phyloP scores from a whole-genome alignment of 2,329 filamentous ascomycete genomes.

The Fusarium concolor region DNA sequence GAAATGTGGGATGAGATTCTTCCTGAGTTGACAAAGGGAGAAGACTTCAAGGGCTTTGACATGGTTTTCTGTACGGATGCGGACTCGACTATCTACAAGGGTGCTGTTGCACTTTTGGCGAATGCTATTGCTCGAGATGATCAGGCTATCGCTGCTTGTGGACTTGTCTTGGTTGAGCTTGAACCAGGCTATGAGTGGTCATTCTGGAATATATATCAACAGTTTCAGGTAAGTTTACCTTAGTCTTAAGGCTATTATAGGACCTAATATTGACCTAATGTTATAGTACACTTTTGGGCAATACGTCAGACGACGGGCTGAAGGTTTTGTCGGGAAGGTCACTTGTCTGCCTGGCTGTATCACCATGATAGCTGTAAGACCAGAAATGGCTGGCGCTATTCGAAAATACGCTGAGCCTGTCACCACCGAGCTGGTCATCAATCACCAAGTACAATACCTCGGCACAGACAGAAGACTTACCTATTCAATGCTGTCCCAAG shows the following conservation, averaged over 20 bases:
- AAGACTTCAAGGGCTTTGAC: constrained; percentile 31
- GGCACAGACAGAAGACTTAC: constrained; percentile 40
- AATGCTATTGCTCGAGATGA: constrained; percentile 34
- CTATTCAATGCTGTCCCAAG: constrained; percentile 41
- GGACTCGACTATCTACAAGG: constrained; percentile 41
- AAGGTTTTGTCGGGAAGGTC: constrained; percentile 32
- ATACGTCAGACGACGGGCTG: constrained; percentile 37
- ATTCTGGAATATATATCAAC: constrained; percentile 41
- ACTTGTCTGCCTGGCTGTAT: constrained; percentile 40
- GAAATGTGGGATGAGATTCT: constrained; percentile 38
- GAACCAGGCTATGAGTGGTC: constrained; percentile 42
- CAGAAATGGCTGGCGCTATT: constrained; percentile 41
- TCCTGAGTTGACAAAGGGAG: constrained; percentile 25
- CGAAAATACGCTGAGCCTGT: constrained; percentile 39
- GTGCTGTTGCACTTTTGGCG: constrained; percentile 24
- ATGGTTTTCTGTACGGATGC: constrained; percentile 41
- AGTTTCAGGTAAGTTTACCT: constrained; percentile 31
- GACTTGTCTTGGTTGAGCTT: constrained; percentile 34
- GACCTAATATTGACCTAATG: background rate
- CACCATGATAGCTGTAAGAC: constrained; percentile 38
- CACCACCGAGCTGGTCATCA: constrained; percentile 32
- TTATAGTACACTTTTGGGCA: constrained; percentile 36
- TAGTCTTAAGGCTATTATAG: rapidly evolving
- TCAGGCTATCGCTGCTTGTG: constrained; percentile 39
- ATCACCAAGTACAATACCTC: constrained; percentile 41